Base-by-base conservation (phyloP, 495 filamentous ascomycete species). In the Platismatia glauca region DNA sequence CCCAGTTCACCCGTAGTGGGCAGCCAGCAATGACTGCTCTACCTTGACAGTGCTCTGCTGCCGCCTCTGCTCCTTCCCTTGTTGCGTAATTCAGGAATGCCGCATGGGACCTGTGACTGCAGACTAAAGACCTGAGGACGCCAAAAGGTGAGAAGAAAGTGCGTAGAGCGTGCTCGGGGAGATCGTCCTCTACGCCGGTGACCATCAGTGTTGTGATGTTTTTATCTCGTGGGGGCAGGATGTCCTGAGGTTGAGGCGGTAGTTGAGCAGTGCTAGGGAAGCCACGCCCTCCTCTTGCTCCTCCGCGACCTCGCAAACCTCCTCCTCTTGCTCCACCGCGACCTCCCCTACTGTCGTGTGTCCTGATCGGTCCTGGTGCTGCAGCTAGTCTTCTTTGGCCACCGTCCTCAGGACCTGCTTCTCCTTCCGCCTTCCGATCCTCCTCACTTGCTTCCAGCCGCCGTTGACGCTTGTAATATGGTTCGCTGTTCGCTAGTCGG, bases 31-130 rank as follows among this genome's bases (percentile, higher is more conserved):
- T 87, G 37, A 97, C 81, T 1, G 90, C 90, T 64, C 88, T 89
- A 1, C 95, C 94, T 73, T 96, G 88, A 69, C 89, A 93, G 37
- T 88, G 85, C 59, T 82, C 82, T 0, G 95, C 88, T 0, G 94
- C 94, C 31, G 78, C 84, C 73, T 97, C 94, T 13, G 94, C 94
- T 4, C 81, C 85, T 48, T 89, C 83, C 58, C 95, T 85, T 33
- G 83, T 88, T 59, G 88, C 81, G 71, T 89, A 98, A 76, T 97
- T 98, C 74, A 98, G 82, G 69, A 96, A 98, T 0, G 95, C 94
- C 69, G 90, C 96, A 70, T 97, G 95, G 11, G 94, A 89, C 73
- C 95, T 93, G 73, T 98, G 94, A 16, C 91, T 95, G 73, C 95
- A 96, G 55, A 97, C 86, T 24, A 98, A 71, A 5, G 89, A 94